Base-by-base conservation (phyloP, 208 protist species). In the Trypanosoma avium region DNA sequence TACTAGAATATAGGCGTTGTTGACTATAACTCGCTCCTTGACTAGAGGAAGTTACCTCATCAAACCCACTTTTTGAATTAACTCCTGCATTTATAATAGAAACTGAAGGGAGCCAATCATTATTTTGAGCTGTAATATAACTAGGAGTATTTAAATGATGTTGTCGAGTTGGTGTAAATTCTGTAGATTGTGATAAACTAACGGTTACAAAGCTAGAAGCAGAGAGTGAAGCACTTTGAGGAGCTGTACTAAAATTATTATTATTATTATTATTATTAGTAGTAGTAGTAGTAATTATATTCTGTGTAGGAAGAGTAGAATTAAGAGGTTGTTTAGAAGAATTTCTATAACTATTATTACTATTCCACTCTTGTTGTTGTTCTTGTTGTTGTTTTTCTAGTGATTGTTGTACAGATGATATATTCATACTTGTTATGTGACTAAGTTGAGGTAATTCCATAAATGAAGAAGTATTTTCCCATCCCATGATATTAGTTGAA, bases 1-100 rank as follows among this genome's bases (percentile, higher is more conserved):
- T 38, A 24, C 48, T 59, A 33, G 27, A 32, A 13, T 58, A 27
- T 13, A 47, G 22, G n/a, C 58, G 57, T 3, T 47, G 35, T 12
- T 50, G 45, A 36, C 67, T 72, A 24, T 60, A n/a, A 60, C 67
- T 72, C n/a, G 38, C 58, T n/a, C 67, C 67, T 49, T 66, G 52
- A 35, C 58, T 72, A 26, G 67, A 72, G 19, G 32, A 48, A 12
- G 35, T 50, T 53, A 52, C 35, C 9, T 72, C 58, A 6, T 72
- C 67, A 22, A 10, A 36, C 32, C 24, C 5, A 53, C 52, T 59
- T 32, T 72, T 72, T 21, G 27, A 61, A 27, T 1, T 50, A 8
- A 21, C 29, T 0, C 49, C 33, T 3, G 19, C 59, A n/a, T 9
- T 24, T 30, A 57, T 3, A 22, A 4, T 15, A 9, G 45, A 40